These are phyloP conservation scores for Moesziomyces globuligerus DNA, from an alignment of 1,284 basidiomycete species.

Conservation along the genomic window DNA sequence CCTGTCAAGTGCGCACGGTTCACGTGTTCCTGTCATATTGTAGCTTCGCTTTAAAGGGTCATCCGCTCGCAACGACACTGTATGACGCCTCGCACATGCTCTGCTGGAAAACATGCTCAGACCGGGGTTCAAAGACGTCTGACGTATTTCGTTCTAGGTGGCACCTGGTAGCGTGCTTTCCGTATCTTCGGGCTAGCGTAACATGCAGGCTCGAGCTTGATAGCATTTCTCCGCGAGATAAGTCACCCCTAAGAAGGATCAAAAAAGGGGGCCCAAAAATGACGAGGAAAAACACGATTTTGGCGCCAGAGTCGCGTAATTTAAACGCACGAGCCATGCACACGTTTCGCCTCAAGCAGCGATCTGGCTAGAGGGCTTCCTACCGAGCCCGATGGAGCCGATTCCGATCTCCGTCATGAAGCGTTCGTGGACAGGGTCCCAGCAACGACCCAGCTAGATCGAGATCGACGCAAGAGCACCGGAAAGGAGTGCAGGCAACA, in stretches of 20 bases:
- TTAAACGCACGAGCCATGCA: background rate
- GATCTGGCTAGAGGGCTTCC: no score
- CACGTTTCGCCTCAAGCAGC: no score
- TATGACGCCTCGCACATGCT: background rate
- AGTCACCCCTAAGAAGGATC: no score
- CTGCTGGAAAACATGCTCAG: no score
- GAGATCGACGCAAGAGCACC: constrained; percentile 11
- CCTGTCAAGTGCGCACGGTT: background rate
- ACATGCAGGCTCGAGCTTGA: background rate
- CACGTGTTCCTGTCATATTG: background rate
- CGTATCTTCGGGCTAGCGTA: background rate
- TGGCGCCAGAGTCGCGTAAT: no score
- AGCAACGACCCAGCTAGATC: background rate
- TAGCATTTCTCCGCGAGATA: no score
- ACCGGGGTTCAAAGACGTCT: background rate
- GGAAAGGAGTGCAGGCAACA: constrained; percentile 9
- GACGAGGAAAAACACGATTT: background rate
- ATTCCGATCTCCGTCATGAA: no score
- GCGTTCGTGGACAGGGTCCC: no score
- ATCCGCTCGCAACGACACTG: background rate
- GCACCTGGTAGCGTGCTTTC: background rate
- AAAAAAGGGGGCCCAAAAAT: background rate
- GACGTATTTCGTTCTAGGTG: no score
- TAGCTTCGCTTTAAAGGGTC: background rate
- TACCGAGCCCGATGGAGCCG: background rate